A percentile compares a stretch with the other conserved stretches of the same genome.
Conservation (phyloP, 768 basidiomycete genomes). For the Heimioporus sp. region DNA sequence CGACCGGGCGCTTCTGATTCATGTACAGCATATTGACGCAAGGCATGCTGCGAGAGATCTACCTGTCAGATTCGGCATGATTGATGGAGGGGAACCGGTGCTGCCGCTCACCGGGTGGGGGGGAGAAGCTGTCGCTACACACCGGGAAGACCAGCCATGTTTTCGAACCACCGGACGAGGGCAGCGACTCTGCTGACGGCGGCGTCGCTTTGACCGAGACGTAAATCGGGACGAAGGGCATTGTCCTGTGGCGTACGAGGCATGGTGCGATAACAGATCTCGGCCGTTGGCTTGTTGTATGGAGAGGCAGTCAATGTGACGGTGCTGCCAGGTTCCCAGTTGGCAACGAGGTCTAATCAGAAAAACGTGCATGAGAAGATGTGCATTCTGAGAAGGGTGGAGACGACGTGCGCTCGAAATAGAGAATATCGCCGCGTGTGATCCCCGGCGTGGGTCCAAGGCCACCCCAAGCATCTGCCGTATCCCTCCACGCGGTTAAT, state of each 20-base stretch:
- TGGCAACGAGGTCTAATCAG: slow-evolving; percentile 49
- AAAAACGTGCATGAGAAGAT: slow-evolving; percentile 18
- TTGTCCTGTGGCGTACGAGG: slow-evolving; percentile 59
- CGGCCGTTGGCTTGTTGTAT: slow-evolving; percentile 54
- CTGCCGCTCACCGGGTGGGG: slow-evolving; percentile 12
- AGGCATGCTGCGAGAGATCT: slow-evolving; percentile 12
- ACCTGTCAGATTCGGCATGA: slow-evolving; percentile 5
- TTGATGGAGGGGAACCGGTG: slow-evolving; percentile 6
- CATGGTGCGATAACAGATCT: slow-evolving; percentile 81
- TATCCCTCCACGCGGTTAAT: slow-evolving; percentile 76
- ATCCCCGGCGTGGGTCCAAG: slow-evolving; percentile 39
- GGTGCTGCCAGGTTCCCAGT: slow-evolving; percentile 43
- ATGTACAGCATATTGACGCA: slow-evolving; percentile 19
- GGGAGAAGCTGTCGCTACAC: slow-evolving; percentile 6
- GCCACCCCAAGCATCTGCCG: slow-evolving; percentile 70
- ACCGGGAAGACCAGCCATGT: slow-evolving; percentile 57
- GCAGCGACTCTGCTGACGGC: slow-evolving; percentile 64
- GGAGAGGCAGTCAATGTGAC: slow-evolving; percentile 66
- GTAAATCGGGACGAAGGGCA: slow-evolving; percentile 66
- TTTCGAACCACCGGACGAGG: slow-evolving; percentile 70
- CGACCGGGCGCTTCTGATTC: slow-evolving; percentile 21
- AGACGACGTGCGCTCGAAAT: slow-evolving; percentile 59
- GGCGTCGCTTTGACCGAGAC: slow-evolving; percentile 67
- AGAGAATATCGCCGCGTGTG: slow-evolving; percentile 70
- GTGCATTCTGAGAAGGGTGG: slow-evolving; percentile 5